Evolutionary conservation across 441 rosid species (phyloP), one percentile per base, ranked within the genome.

Genomic region (Jatropha multifida): DNA sequence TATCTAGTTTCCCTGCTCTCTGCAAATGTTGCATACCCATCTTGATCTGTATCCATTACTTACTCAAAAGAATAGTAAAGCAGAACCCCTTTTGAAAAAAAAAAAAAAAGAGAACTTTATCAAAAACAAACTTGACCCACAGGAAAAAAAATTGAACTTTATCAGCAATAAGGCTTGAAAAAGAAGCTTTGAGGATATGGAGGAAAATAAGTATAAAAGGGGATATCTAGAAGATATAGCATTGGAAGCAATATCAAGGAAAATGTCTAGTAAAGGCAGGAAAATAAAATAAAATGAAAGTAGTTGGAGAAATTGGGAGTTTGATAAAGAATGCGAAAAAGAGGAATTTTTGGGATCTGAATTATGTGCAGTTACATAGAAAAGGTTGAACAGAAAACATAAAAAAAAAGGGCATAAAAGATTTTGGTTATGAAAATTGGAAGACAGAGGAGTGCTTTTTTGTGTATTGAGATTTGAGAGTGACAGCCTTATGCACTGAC

Each of bases 11-110:
- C 63, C 2, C 59, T 5, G 32, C 78, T 41, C 20, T 69, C 68
- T 15, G 46, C 70, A 67, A 77, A 77, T 46, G 68, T 15, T 12
- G 76, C 9, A 72, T 77, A 49, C 76, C 60, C 76, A 58, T 49
- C 55, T 72, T 59, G 73, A 72, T 77, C 65, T 26, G 68, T 17
- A 77, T 72, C 73, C 80, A 77, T 77, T 11, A 59, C 37, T 56
- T 10, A 41, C 74, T 49, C 10, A 15, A 46, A 48, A 60, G 41
- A 8, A 44, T 2, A 13, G 18, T 71, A 52, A 48, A 48, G 48
- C 18, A 17, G 7, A 3, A 27, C 4, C 17, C 68, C 7, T 49
- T 71, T 41, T 72, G 8, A 46, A 42, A 3, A 23, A 72, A 60
- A 32, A 46, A 41, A 44, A 11, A 72, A 60, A 32, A 44, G 48